These are phyloP conservation scores for Cubamyces sp. DNA, from an alignment of 768 basidiomycete species.

Conservation along the genomic window DNA sequence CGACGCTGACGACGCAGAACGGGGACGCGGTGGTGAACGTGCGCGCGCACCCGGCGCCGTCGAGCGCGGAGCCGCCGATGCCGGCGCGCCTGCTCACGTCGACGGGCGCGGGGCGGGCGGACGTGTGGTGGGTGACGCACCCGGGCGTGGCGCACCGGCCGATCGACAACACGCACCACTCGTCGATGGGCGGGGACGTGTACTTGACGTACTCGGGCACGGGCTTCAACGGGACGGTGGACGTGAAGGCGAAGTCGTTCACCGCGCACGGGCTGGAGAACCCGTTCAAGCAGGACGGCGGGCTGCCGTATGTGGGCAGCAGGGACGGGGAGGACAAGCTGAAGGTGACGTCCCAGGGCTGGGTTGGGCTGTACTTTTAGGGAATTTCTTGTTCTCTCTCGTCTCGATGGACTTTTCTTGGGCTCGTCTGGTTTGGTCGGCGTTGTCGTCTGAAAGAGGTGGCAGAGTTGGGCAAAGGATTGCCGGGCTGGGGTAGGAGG, in stretches of 20 bases:
- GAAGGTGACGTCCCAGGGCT: constrained; percentile 30
- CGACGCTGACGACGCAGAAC: constrained; percentile 50
- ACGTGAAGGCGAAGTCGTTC: constrained; percentile 47
- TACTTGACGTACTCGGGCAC: constrained; percentile 59
- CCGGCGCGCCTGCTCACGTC: constrained; percentile 47
- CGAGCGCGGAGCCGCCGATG: constrained; percentile 39
- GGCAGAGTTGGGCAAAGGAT: too few relatives aligned
- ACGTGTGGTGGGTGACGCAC: constrained; percentile 49
- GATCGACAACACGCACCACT: constrained; percentile 51
- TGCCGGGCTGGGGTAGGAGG: too few relatives aligned
- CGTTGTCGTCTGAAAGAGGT: too few relatives aligned
- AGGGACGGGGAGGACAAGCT: constrained; percentile 36
- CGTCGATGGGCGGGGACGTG: constrained; percentile 54
- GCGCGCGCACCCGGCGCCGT: constrained; percentile 45
- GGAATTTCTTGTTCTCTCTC: not conserved
- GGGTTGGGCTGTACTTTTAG: constrained; percentile 38
- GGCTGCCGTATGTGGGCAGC: constrained; percentile 35
- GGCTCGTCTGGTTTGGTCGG: too few relatives aligned
- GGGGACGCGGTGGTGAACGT: constrained; percentile 55
- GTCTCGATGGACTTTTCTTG: not conserved
- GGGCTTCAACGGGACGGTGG: constrained; percentile 52
- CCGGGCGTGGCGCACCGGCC: constrained; percentile 47
- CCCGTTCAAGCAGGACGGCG: constrained; percentile 24
- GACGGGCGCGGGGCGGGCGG: constrained; percentile 57
- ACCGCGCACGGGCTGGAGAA: constrained; percentile 30